These are phyloP conservation scores for Fusarium subglutinans DNA, from an alignment of 2,329 filamentous ascomycete genomes.

Conservation along the genomic window DNA sequence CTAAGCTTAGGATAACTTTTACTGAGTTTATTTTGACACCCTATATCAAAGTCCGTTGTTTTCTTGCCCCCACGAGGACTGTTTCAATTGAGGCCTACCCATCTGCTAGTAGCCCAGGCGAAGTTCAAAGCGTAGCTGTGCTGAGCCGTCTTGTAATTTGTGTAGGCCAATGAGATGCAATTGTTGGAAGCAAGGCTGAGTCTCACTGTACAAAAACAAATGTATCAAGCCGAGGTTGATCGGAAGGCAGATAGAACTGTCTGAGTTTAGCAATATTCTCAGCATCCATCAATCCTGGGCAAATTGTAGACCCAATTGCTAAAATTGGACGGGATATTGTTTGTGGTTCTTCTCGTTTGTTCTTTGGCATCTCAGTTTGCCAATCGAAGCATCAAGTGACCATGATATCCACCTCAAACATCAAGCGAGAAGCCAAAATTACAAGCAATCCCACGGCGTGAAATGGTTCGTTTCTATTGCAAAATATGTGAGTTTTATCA, in stretches of 20 bases:
- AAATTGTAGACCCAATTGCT: background rate
- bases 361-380: background rate
- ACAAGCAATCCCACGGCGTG: background rate
- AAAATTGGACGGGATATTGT: background rate
- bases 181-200: conserved; percentile 23
- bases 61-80: too few species aligned
- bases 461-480: background rate
- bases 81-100: conserved; percentile 15
- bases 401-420: background rate
- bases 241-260: conserved; percentile 9
- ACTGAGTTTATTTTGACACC: too few species aligned
- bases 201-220: background rate
- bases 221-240: background rate
- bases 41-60: too few species aligned
- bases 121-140: background rate
- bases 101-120: background rate
- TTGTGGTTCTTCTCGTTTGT: background rate
- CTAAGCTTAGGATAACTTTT: too few species aligned
- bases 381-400: background rate
- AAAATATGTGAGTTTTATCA: background rate
- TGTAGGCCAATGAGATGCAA: conserved; percentile 3
- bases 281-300: background rate
- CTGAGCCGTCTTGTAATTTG: background rate
- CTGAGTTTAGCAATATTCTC: background rate
- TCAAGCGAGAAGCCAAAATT: background rate